Base-by-base conservation (phyloP, 169 alveolate species). In the Toxoplasma gondii region DNA sequence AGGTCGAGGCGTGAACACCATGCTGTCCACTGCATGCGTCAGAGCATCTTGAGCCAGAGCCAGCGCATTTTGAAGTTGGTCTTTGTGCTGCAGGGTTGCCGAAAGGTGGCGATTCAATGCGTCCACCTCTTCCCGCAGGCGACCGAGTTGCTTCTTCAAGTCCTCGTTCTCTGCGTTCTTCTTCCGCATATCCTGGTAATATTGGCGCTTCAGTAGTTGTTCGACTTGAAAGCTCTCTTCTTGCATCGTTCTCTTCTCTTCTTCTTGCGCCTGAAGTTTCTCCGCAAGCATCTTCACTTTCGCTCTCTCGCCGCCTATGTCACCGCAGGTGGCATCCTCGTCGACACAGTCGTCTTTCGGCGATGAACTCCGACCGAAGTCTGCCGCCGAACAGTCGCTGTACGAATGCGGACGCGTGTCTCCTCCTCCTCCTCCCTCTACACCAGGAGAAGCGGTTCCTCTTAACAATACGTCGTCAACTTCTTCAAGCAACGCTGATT, bases 241-340 rank as follows among this genome's bases (percentile, higher is more conserved):
- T 36, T 82, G 90, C 69, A 82, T 82, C 38, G 41, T 27, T 43
- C 90, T 22, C 64, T 82, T 82, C 67, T 82, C 90, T 67, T 38
- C 64, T 49, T 82, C 90, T 31, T 82, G 90, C 36, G 54, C 90
- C 90, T 43, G 90, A 12, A 82, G 90, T 31, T 82, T 82, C 67
- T 82, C 90, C n/a, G 90, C 90, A 34, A 82, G 90, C n/a, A 38
- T 38, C 90, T 82, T 41, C 90, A 82, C 34, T 49, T 82, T 38
- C 43, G 41, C n/a, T 17, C 69, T 67, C 41, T 82, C 90, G 41
- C 90, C 19, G 27, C 64, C 64, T 45, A 78, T 1, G 5, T 64
- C 74, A 7, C 74, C 74, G 74, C 24, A 64, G 22, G 4, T 27
- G 34, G 74, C n/a, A 16, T 45, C 86, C 10, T 31, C 86, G n/a